Base-by-base conservation (phyloP, 305 asterid species). In the Fraxinus nigra region DNA sequence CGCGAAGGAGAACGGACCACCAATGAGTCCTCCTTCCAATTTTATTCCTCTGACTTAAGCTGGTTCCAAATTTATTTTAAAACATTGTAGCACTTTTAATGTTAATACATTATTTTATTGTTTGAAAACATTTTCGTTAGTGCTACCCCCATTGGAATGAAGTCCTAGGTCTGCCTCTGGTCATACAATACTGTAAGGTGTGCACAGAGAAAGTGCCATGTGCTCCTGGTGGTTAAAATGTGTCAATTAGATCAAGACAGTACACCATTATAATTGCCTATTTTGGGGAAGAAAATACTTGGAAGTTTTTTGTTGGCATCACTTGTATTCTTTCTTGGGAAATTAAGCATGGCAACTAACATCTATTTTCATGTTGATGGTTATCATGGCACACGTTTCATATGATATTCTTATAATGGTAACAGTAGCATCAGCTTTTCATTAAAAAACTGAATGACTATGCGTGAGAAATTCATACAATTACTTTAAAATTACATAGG, bases 361-460 rank as follows among this genome's bases (percentile, higher is more conserved):
- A n/a, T 65, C 72, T 22, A 18, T 24, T 65, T 65, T 65, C 34
- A 4, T 65, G 32, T 65, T 8, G 4, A 28, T 24, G 72, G 72
- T 26, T 3, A 65, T 26, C 2, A 24, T 24, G 35, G 16, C 38
- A 37, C 8, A 18, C 1, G 54, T 56, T 11, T 77, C 54, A 18
- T 56, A 77, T 6, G 65, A 56, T 32, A 56, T 51, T 10, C 65
- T 35, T 28, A 43, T 76, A 61, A 26, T 26, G 35, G 72, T 65
- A 10, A 51, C 61, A 54, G 54, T 16, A 9, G 20, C 14, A 5
- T 33, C 7, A 56, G 67, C 13, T 77, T 32, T 7, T 54, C 13
- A 14, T 18, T 59, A 40, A 73, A 83, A 70, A 73, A 37, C 76
- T 48, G 51, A 73, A 22, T 78, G 67, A 26, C n/a, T 61, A 13